These are phyloP conservation scores for Alternaria gansuensis DNA, from an alignment of 2,329 filamentous ascomycete species.

Conservation along the genomic window DNA sequence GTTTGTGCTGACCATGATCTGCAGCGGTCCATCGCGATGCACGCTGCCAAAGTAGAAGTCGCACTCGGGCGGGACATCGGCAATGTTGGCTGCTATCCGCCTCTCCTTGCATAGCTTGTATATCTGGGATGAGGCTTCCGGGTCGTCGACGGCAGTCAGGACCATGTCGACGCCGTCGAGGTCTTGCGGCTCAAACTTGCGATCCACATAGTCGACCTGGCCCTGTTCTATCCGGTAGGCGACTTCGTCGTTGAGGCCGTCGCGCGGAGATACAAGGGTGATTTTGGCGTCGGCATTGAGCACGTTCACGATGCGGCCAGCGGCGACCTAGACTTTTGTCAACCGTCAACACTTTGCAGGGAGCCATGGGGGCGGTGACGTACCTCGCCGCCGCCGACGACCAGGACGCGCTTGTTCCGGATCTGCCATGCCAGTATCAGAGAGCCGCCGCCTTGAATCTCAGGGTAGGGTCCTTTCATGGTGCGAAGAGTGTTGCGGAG, in stretches of 20 bases:
- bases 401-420: conserved; percentile 85
- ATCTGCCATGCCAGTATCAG: conserved; percentile 97
- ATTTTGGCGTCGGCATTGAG: conserved; percentile 95
- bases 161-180: conserved; percentile 87
- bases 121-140: conserved; percentile 85
- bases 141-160: conserved; percentile 90
- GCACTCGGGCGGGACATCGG: conserved; percentile 94
- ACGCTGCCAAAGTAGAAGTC: conserved; percentile 99
- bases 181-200: conserved; percentile 85
- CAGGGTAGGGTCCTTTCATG: conserved; percentile 71
- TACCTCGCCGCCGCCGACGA: conserved; percentile 95
- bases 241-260: conserved; percentile 88
- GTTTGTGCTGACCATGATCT: conserved; percentile 99
- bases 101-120: conserved; percentile 92
- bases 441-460: conserved; percentile 88
- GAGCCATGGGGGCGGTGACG: conserved; percentile 38
- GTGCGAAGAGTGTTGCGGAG: conserved; percentile 33
- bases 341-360: conserved; percentile 42
- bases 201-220: conserved; percentile 82
- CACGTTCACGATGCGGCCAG: conserved; percentile 90
- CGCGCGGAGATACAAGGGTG: conserved; percentile 80
- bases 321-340: conserved; percentile 76
- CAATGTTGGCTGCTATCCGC: conserved; percentile 90
- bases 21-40: conserved; percentile 91
- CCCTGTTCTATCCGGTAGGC: conserved; percentile 77